Evolutionary conservation across 306 rosid species (phyloP).

Genomic region (Trifolium fragiferum): DNA sequence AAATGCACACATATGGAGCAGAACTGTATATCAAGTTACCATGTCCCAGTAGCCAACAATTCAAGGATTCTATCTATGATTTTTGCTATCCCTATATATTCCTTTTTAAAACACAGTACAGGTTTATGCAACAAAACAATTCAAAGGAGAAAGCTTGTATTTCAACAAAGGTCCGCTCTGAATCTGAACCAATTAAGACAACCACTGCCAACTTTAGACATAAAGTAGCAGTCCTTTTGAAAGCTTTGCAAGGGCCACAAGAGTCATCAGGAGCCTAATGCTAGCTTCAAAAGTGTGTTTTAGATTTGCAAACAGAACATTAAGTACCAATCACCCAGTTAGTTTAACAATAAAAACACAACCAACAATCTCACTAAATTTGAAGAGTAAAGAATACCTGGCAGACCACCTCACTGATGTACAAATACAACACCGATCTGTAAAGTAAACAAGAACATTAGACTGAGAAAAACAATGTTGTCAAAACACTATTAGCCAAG

Average conservation of each 20-base stretch:
- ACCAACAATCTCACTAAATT: constrained; percentile 17
- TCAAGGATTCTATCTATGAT: background rate
- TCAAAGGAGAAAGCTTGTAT: constrained; percentile 23
- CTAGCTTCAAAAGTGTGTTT: constrained; percentile 26
- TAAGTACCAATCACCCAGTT: constrained; percentile 29
- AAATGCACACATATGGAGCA: background rate
- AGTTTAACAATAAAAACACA: constrained; percentile 12
- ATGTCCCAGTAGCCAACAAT: background rate
- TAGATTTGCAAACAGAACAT: constrained; percentile 20
- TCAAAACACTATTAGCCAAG: constrained; percentile 27
- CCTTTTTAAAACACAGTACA: constrained; percentile 29
- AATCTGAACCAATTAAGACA: constrained; percentile 8
- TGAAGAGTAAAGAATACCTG: constrained; percentile 61
- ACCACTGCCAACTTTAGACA: constrained; percentile 1
- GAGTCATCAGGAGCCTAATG: constrained; percentile 31
- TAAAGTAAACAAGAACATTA: constrained; percentile 42
- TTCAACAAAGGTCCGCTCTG: constrained; percentile 12
- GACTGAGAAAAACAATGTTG: constrained; percentile 14
- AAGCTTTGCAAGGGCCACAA: constrained; percentile 25
- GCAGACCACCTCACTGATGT: constrained; percentile 75
- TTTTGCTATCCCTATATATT: constrained; percentile 16
- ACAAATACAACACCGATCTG: constrained; percentile 77
- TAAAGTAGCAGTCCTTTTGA: constrained; percentile 16
- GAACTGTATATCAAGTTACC: background rate
- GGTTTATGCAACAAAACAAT: constrained; percentile 29